Evolutionary conservation across 2,329 filamentous ascomycete species (phyloP).

Genomic region (Xylaria sp.): DNA sequence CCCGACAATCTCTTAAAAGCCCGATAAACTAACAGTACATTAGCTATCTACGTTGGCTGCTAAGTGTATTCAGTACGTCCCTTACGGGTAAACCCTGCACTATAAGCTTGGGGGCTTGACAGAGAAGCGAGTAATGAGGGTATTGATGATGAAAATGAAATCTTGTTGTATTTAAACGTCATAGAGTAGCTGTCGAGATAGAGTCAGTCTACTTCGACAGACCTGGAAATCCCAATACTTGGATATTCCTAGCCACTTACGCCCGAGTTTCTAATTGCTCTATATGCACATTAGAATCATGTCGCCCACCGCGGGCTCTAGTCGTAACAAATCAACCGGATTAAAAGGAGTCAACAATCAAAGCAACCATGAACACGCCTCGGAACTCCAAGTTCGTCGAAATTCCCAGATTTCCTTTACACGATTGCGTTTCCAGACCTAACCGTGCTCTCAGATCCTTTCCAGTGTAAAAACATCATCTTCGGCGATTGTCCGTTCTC

Average conservation of each 20-base stretch:
- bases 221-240: conserved; percentile 9
- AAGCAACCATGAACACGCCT: conserved; percentile 7
- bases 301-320: not conserved
- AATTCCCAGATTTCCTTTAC: not conserved
- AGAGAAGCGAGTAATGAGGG: conserved; percentile 17
- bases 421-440: conserved; percentile 5
- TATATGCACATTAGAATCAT: not conserved
- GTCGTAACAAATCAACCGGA: not conserved
- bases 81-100: not conserved
- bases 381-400: not conserved
- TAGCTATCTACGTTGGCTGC: conserved; percentile 54
- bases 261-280: not conserved
- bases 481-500: conserved; percentile 8
- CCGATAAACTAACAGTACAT: conserved; percentile 18
- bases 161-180: conserved; percentile 17
- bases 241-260: conserved; percentile 10
- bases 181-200: conserved; percentile 20
- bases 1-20: not conserved
- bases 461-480: conserved; percentile 24
- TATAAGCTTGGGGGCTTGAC: not conserved
- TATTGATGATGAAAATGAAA: conserved; percentile 13
- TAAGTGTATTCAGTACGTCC: conserved; percentile 43
- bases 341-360: not conserved
- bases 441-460: conserved; percentile 17
- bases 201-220: not conserved